Conservation (phyloP, 805 yeast species). For the Candida andamanensis region DNA sequence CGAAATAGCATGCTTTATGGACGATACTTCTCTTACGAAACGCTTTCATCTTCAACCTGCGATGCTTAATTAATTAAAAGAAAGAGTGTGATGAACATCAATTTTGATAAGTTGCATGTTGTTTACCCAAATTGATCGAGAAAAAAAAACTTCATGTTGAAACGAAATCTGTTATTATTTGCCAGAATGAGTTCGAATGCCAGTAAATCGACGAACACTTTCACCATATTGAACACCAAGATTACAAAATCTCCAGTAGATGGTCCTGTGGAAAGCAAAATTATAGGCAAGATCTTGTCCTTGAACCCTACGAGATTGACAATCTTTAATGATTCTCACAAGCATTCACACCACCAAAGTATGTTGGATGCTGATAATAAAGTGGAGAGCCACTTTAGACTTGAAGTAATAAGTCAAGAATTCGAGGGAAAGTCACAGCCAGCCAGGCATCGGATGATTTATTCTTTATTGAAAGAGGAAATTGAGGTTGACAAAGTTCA, state of each 20-base stretch:
- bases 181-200: no score
- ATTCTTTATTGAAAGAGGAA: constrained; percentile 66
- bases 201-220: not conserved
- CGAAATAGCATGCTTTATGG: no score
- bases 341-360: constrained; percentile 85
- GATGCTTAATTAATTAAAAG: no score
- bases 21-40: no score
- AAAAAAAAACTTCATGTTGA: no score
- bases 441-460: constrained; percentile 72
- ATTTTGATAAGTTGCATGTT: no score
- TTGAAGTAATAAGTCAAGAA: constrained; percentile 64
- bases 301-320: constrained; percentile 44
- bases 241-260: constrained; percentile 9
- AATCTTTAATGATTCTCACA: constrained; percentile 76
- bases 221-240: constrained; percentile 1
- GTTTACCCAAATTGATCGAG: no score
- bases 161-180: no score
- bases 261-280: constrained; percentile 45
- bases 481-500: constrained; percentile 69
- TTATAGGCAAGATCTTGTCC: constrained; percentile 7
- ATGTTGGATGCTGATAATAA: constrained; percentile 66
- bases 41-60: no score
- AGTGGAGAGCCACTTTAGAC: constrained; percentile 77
- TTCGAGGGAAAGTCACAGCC: constrained; percentile 67
- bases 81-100: no score